Conservation (phyloP, 2,329 filamentous ascomycete species). For the Colletotrichum tanaceti region DNA sequence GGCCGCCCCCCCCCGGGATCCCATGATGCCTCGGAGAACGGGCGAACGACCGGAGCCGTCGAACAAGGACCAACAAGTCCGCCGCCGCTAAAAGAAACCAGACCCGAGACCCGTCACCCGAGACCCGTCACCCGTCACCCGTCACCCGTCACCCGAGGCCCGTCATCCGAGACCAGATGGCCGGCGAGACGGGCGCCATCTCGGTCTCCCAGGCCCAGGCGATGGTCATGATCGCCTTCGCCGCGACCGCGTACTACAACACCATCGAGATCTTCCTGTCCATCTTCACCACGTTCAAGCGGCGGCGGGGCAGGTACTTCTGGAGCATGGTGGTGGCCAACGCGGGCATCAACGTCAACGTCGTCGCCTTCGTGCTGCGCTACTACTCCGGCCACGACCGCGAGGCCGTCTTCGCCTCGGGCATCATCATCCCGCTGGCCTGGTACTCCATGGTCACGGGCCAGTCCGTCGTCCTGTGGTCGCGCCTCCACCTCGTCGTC, state of each 20-base stretch:
- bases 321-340: conserved; percentile 44
- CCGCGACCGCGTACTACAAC: conserved; percentile 43
- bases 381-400: conserved; percentile 43
- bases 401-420: conserved; percentile 42
- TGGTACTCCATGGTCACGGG: conserved; percentile 67
- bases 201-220: conserved; percentile 35
- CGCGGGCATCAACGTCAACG: conserved; percentile 41
- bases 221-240: conserved; percentile 51
- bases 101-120: no score
- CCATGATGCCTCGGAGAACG: conserved; percentile 28
- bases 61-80: conserved; percentile 15
- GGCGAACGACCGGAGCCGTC: conserved; percentile 15
- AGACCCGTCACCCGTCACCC: no score
- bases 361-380: conserved; percentile 51
- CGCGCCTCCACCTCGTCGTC: conserved; percentile 69
- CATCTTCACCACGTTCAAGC: conserved; percentile 43
- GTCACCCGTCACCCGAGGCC: not conserved
- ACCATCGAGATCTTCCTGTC: conserved; percentile 42
- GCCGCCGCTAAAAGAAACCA: no score
- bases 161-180: no score
- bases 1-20: not conserved
- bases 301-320: conserved; percentile 42
- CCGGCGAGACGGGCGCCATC: conserved; percentile 34
- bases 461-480: conserved; percentile 71
- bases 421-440: conserved; percentile 51